A percentile compares a stretch with the other conserved stretches of the same genome.
Evolutionary conservation across 176 grass and related monocot genomes (phyloP).

Genomic region (Lolium rigidum): DNA sequence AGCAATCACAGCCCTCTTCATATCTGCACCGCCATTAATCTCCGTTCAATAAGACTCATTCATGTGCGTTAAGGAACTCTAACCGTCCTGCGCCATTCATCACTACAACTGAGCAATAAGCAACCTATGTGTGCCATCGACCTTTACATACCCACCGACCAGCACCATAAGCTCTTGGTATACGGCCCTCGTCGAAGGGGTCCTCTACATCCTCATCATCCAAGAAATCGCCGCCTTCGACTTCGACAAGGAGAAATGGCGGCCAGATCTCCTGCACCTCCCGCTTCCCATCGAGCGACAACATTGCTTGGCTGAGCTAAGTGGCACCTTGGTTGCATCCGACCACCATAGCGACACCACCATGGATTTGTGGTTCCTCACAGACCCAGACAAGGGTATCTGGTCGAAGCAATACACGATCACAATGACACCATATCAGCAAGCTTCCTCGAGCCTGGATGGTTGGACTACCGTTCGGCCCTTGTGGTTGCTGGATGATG

Average conservation of each 20-base stretch:
- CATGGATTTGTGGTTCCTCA: constrained; percentile 13
- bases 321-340: background rate
- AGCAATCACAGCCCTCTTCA: no score
- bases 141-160: no score
- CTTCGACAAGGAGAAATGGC: constrained; percentile 17
- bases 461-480: background rate
- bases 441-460: no score
- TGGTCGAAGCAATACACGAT: constrained; percentile 12
- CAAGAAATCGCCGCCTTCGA: background rate
- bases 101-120: no score
- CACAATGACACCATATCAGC: background rate
- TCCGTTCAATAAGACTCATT: no score
- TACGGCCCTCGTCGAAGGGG: no score
- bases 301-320: background rate
- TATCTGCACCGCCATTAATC: no score
- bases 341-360: background rate
- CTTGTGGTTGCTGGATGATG: background rate
- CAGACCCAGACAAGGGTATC: background rate
- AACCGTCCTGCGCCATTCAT: no score
- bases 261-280: background rate
- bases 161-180: no score
- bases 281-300: background rate
- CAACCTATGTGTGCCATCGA: no score
- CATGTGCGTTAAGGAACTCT: no score
- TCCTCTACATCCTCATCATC: no score